phyloP scores from a whole-genome alignment of 2,329 filamentous ascomycete genomes.

The Chrysoporthe cubensis region DNA sequence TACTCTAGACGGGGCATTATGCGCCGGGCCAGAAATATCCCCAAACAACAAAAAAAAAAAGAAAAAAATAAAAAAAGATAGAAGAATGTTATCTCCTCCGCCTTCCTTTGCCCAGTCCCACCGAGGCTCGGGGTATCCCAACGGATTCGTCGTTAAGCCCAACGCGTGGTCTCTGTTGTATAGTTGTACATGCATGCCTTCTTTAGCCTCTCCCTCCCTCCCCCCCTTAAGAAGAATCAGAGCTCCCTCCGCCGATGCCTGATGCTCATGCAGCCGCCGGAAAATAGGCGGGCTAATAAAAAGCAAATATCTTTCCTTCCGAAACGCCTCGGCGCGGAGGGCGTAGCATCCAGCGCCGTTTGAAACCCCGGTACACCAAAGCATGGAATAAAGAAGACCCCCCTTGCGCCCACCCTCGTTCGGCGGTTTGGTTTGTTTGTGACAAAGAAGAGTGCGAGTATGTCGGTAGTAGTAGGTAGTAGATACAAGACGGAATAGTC shows the following conservation, averaged over 20 bases:
- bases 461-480: slow-evolving; percentile 16
- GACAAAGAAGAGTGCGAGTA: slow-evolving; percentile 26
- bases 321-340: slow-evolving; percentile 27
- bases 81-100: background rate
- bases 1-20: background rate
- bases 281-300: background rate
- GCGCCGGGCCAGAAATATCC: slow-evolving; percentile 1
- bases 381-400: background rate
- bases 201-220: background rate
- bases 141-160: slow-evolving; percentile 10
- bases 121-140: slow-evolving; percentile 10
- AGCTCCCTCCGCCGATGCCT: slow-evolving; percentile 1
- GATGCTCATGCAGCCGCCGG: slow-evolving; percentile 23
- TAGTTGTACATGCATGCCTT: slow-evolving; percentile 13
- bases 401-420: slow-evolving; percentile 24
- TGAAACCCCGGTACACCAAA: slow-evolving; percentile 13
- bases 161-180: background rate
- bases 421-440: slow-evolving; percentile 22
- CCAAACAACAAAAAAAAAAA: background rate
- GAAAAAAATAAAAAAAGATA: too few species aligned
- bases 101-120: background rate
- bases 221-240: background rate
- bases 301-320: slow-evolving; percentile 15
- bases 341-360: slow-evolving; percentile 23
- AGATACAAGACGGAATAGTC: slow-evolving; percentile 25